Conservation (phyloP, 306 rosid genomes). For the Vicia faba region DNA sequence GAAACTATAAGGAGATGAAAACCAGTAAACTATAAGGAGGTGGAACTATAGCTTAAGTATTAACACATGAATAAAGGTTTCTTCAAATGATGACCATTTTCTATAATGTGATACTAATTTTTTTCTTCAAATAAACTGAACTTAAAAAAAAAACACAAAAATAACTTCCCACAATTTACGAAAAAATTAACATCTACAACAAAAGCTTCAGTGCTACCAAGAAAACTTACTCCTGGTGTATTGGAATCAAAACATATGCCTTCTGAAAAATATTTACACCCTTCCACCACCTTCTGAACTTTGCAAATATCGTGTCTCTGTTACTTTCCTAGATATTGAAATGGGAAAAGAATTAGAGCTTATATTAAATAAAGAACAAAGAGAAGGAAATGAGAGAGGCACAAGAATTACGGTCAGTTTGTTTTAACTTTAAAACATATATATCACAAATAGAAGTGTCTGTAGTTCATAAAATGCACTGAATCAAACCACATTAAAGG, state of each 20-base stretch:
- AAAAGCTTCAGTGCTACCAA: constrained; percentile 9
- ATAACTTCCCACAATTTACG: constrained; percentile 18
- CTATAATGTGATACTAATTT: constrained; percentile 17
- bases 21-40: background rate
- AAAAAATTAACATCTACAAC: constrained; percentile 20
- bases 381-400: constrained; percentile 10
- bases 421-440: too few relatives aligned
- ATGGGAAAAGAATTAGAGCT: constrained; percentile 42
- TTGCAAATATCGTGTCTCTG: constrained; percentile 57
- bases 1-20: background rate
- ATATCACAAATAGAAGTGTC: too few relatives aligned
- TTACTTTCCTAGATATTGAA: constrained; percentile 57
- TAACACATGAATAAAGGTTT: constrained; percentile 23
- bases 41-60: constrained; percentile 14
- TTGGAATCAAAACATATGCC: constrained; percentile 85
- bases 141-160: constrained; percentile 20
- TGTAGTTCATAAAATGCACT: too few relatives aligned
- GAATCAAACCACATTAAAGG: too few relatives aligned
- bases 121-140: constrained; percentile 24
- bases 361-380: constrained; percentile 11
- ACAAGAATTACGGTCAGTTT: background rate
- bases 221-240: constrained; percentile 77
- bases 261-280: constrained; percentile 90
- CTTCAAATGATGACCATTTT: constrained; percentile 11
- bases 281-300: constrained; percentile 99